Base-by-base conservation (phyloP, 306 rosid species). In the Prunus mongolica region DNA sequence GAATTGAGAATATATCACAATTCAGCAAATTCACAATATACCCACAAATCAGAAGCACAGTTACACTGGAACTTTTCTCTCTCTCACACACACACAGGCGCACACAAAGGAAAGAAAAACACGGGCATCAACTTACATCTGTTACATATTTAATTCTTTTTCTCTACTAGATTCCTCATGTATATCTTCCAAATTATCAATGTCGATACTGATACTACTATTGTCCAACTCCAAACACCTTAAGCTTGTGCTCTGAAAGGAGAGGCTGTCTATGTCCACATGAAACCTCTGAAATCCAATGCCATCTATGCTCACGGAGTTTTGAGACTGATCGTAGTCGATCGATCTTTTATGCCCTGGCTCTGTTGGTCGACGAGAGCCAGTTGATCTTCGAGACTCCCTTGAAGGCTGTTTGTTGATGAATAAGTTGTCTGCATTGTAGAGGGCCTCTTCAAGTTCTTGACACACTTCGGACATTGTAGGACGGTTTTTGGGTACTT, bases 391-490 rank as follows among this genome's bases (percentile, higher is more conserved):
- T 18, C 47, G 34, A 15, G 78, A 73, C 49, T 54, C 83, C 64
- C 73, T 67, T 5, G 84, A 75, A 32, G 49, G 81, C 1, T 77
- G 58, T 68, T 83, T 87, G 79, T 38, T 67, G 9, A 65, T 49
- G 80, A 83, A 34, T 34, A 34, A 80, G 51, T 86, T 79, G 67
- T 85, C 88, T 52, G 76, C 86, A 32, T 38, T 65, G 71, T 60
- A 67, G 6, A 91, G 90, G 69, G 93, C 83, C 49, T 79, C 90
- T 71, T 86, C 89, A 22, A 93, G 83, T 67, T 91, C 93, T 78
- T 61, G 87, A 80, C 88, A 86, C 72, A 90, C 96, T 32, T 81
- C 86, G 2, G 84, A 74, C 97, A 93, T 91, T 77, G 93, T 89
- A 13, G 97, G 96, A 6, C 96, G 92, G 27, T 84, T 71, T 60